These are phyloP conservation scores for Cyberlindnera lachancei DNA, from an alignment of 805 yeast genomes.

Conservation along the genomic window DNA sequence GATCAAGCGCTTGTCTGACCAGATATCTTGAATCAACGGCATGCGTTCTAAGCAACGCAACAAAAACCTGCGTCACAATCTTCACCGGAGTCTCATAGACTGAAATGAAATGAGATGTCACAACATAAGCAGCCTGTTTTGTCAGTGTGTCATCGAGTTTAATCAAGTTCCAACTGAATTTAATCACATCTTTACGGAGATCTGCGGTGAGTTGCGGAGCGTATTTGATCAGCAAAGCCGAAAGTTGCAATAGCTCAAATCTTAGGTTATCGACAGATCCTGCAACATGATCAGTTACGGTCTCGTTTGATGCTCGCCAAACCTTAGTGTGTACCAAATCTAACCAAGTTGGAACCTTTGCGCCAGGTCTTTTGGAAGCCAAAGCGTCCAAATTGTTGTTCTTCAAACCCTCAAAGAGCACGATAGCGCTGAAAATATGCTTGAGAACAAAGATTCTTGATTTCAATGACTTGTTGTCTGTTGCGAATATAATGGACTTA, in stretches of 20 bases:
- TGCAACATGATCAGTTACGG: slow-evolving; percentile 44
- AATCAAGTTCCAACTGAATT: slow-evolving; percentile 90
- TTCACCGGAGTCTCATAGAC: slow-evolving; percentile 85
- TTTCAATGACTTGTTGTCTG: slow-evolving; percentile 37
- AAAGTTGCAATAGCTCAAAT: slow-evolving; percentile 71
- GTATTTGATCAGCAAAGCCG: slow-evolving; percentile 67
- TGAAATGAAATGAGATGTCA: slow-evolving; percentile 78
- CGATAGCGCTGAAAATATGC: slow-evolving; percentile 55
- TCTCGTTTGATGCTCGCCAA: slow-evolving; percentile 63
- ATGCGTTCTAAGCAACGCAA: slow-evolving; percentile 77
- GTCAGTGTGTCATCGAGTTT: slow-evolving; percentile 82
- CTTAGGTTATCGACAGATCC: slow-evolving; percentile 71
- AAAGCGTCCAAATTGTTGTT: slow-evolving; percentile 41
- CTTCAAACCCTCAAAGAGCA: slow-evolving; percentile 52
- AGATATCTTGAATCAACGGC: slow-evolving; percentile 77
- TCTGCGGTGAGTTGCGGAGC: slow-evolving; percentile 54
- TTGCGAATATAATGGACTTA: slow-evolving; percentile 42
- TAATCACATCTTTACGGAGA: slow-evolving; percentile 75
- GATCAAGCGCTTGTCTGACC: slow-evolving; percentile 81
- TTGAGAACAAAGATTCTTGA: slow-evolving; percentile 58
- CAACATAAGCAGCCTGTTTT: slow-evolving; percentile 88
- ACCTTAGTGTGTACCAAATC: slow-evolving; percentile 50
- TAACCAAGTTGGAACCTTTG: slow-evolving; percentile 51
- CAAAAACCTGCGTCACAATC: slow-evolving; percentile 86
- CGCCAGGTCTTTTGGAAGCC: slow-evolving; percentile 27